Conservation (phyloP, 441 rosid genomes). For the Gossypium lobatum region DNA sequence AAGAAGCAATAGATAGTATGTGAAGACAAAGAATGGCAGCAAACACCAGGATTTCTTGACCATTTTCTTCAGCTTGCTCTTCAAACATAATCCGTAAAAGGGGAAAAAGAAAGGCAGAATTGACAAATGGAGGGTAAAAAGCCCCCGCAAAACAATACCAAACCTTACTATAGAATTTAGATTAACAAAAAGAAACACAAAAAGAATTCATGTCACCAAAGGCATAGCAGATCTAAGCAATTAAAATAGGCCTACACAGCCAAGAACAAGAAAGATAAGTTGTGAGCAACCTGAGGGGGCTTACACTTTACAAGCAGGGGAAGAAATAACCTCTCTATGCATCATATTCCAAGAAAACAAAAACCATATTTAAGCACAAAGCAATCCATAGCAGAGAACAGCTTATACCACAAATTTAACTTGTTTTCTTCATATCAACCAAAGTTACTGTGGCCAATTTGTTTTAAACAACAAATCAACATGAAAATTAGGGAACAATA, state of each 20-base stretch:
- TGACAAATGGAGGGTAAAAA: not conserved
- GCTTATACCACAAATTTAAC: not conserved
- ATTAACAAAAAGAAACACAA: not conserved
- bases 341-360: not conserved
- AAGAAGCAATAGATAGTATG: not conserved
- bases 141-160: not conserved
- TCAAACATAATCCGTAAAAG: not conserved
- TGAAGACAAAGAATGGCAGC: conserved; percentile 4
- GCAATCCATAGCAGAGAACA: not conserved
- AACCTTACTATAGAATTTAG: not conserved
- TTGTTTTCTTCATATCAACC: not conserved
- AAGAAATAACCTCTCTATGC: conserved; percentile 1
- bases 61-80: conserved; percentile 12
- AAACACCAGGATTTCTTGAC: conserved; percentile 10
- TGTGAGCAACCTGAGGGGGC: not conserved
- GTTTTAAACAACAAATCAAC: not conserved
- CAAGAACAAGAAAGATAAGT: not conserved
- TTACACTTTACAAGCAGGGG: not conserved
- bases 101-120: not conserved
- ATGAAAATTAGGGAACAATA: not conserved
- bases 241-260: not conserved
- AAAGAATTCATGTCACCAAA: not conserved
- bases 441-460: not conserved
- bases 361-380: not conserved
- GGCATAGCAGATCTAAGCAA: not conserved